Evolutionary conservation across 2,329 filamentous ascomycete species (phyloP).

Genomic region (Sarocladium oryzae): DNA sequence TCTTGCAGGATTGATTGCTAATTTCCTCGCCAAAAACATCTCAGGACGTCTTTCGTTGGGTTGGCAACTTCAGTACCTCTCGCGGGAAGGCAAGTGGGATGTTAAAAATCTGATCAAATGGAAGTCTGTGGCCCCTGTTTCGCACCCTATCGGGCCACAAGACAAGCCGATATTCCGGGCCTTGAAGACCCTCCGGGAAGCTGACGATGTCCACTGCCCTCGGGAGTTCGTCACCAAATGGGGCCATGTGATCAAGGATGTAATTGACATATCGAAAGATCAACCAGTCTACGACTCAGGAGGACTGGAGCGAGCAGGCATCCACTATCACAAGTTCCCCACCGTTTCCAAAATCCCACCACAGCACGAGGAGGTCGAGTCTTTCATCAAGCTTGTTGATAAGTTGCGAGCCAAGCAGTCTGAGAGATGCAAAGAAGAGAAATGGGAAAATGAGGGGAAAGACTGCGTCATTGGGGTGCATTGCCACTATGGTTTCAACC

Average conservation of each 20-base stretch:
- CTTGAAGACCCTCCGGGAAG: conserved; percentile 88
- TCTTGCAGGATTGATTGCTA: conserved; percentile 73
- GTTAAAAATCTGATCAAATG: conserved; percentile 95
- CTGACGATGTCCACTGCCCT: conserved; percentile 77
- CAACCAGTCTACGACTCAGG: conserved; percentile 81
- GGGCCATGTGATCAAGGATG: conserved; percentile 60
- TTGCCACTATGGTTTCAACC: conserved; percentile 94
- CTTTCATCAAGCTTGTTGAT: conserved; percentile 52
- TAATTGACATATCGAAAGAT: conserved; percentile 89
- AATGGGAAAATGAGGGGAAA: conserved; percentile 30
- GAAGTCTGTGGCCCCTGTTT: conserved; percentile 73
- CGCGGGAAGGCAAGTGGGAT: conserved; percentile 91
- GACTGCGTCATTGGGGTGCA: conserved; percentile 68
- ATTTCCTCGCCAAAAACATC: conserved; percentile 70
- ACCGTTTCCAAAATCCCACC: conserved; percentile 91
- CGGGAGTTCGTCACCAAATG: conserved; percentile 62
- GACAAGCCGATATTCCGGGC: conserved; percentile 65
- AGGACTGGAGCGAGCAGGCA: conserved; percentile 57
- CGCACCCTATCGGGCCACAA: conserved; percentile 58
- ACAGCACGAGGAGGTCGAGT: conserved; percentile 42
- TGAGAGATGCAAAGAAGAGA: conserved; percentile 27
- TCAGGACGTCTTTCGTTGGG: conserved; percentile 73
- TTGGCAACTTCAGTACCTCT: conserved; percentile 88
- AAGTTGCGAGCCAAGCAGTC: conserved; percentile 49
- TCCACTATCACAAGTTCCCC: conserved; percentile 78